A percentile compares a stretch with the other conserved stretches of the same genome.
Conservation (phyloP, 139 green algal species). For the Chlorella sp. region DNA sequence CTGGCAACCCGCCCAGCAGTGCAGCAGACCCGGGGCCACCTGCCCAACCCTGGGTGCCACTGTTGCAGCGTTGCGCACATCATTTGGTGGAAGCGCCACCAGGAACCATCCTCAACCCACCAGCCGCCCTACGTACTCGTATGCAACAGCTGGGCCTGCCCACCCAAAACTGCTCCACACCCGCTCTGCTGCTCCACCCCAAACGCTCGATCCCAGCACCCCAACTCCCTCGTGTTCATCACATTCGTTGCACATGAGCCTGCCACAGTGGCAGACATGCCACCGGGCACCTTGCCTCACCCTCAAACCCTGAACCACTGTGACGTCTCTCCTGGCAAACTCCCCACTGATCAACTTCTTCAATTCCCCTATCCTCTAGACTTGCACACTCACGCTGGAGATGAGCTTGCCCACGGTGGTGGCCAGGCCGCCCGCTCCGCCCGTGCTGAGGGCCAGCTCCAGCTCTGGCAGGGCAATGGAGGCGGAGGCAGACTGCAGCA, state of each 20-base stretch:
- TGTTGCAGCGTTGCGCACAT: too few relatives aligned
- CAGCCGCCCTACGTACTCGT: too few relatives aligned
- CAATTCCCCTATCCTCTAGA: too few relatives aligned
- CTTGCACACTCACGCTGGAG: constrained; percentile 20
- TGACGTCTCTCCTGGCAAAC: too few relatives aligned
- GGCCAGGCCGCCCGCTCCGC: constrained; percentile 39
- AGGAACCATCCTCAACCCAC: too few relatives aligned
- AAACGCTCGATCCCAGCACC: too few relatives aligned
- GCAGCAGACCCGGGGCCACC: too few relatives aligned
- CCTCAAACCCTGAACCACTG: too few relatives aligned
- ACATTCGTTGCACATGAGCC: constrained; percentile 45
- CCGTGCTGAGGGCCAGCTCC: constrained; percentile 62
- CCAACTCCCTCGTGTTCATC: too few relatives aligned
- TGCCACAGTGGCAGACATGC: constrained; percentile 69
- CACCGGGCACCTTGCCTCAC: too few relatives aligned
- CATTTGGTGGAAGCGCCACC: not conserved
- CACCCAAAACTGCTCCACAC: not conserved
- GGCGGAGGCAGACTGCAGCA: constrained; percentile 74
- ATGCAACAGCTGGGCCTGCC: not conserved
- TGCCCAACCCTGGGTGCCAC: too few relatives aligned
- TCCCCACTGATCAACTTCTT: too few relatives aligned
- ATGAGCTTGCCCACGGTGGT: constrained; percentile 73
- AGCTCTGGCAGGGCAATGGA: constrained; percentile 64
- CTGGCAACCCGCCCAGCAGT: not conserved
- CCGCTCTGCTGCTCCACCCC: not conserved